These are phyloP conservation scores for Berberis vulgaris DNA, from an alignment of 164 flowering plant species.

Conservation along the genomic window DNA sequence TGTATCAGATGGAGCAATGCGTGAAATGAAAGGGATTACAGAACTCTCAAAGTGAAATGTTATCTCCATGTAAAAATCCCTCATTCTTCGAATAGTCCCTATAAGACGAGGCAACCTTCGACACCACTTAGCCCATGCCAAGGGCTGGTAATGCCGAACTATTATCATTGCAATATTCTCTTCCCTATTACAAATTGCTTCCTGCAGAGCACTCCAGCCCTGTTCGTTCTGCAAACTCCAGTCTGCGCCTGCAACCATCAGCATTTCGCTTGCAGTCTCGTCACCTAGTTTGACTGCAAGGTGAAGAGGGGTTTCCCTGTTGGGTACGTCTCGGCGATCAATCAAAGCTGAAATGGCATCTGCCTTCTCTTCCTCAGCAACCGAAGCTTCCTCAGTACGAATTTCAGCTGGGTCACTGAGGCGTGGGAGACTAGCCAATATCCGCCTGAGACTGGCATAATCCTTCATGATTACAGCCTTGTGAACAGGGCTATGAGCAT, in stretches of 20 bases:
- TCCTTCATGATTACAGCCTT: conserved; percentile 14
- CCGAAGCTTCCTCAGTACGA: neutral
- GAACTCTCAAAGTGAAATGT: conserved; percentile 27
- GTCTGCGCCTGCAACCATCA: conserved; percentile 9
- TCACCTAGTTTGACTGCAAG: conserved; percentile 9
- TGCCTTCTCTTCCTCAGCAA: neutral
- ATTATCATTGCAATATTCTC: conserved; percentile 20
- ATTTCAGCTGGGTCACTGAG: neutral
- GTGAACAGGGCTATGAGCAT: conserved; percentile 14
- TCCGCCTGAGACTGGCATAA: conserved; percentile 12
- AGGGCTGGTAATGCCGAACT: conserved; percentile 20
- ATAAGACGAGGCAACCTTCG: conserved; percentile 24
- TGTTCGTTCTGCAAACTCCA: conserved; percentile 21
- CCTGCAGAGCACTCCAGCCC: conserved; percentile 23
- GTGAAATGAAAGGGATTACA: conserved; percentile 23
- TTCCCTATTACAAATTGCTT: conserved; percentile 21
- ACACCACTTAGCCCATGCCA: conserved; percentile 24
- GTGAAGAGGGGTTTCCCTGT: neutral
- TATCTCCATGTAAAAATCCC: conserved; percentile 27
- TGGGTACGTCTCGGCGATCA: neutral
- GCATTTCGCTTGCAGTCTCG: conserved; percentile 15
- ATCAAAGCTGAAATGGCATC: neutral
- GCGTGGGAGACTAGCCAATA: conserved; percentile 1
- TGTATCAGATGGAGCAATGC: conserved; percentile 27
- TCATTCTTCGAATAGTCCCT: conserved; percentile 21